A percentile compares a stretch with the other conserved stretches of the same genome.
phyloP scores from a whole-genome alignment of 805 yeast genomes.

The Zygosaccharomyces lentus region DNA sequence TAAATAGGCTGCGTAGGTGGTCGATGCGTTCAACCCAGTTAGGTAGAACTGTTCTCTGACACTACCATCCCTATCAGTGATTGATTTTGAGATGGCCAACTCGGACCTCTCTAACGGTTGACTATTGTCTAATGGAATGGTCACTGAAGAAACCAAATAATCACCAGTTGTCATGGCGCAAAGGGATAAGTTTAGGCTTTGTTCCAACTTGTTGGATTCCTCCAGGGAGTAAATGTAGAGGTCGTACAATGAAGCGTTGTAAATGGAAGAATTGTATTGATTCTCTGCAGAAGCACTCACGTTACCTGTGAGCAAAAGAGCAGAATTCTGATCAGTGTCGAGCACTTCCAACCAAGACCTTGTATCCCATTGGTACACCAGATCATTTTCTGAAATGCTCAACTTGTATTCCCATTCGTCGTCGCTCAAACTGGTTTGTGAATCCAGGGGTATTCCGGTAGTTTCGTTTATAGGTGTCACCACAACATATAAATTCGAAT shows the following conservation, averaged over 20 bases:
- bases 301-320: constrained; percentile 59
- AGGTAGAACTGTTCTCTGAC: constrained; percentile 60
- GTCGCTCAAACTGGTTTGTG: neutral
- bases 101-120: constrained; percentile 14
- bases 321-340: constrained; percentile 68
- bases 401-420: constrained; percentile 57
- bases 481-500: constrained; percentile 26
- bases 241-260: constrained; percentile 29
- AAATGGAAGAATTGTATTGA: constrained; percentile 20
- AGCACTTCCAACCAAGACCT: constrained; percentile 51
- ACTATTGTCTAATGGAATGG: constrained; percentile 7
- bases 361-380: constrained; percentile 67
- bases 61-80: constrained; percentile 45
- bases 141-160: constrained; percentile 30
- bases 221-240: constrained; percentile 47
- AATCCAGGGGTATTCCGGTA: constrained; percentile 15
- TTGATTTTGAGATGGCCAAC: constrained; percentile 27
- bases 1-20: constrained; percentile 62
- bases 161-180: constrained; percentile 66
- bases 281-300: constrained; percentile 31
- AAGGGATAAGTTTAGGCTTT: constrained; percentile 51
- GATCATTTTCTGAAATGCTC: constrained; percentile 59
- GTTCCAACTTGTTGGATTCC: constrained; percentile 34
- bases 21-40: constrained; percentile 53
- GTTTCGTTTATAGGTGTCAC: constrained; percentile 25